phyloP scores from a whole-genome alignment of 2,329 filamentous ascomycete genomes.

The Talaromyces sp. region DNA sequence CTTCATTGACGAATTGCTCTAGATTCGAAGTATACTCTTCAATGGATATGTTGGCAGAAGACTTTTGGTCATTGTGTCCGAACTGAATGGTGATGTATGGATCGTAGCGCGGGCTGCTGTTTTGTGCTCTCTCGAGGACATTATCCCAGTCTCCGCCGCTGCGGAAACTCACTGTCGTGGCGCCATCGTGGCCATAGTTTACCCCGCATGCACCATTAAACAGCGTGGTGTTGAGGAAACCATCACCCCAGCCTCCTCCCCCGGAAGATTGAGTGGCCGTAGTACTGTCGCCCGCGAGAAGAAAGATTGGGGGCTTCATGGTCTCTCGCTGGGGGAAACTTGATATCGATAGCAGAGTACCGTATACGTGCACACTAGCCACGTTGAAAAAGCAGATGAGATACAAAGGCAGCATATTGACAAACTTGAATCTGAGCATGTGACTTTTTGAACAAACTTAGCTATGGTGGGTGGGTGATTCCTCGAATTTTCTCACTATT shows the following conservation, averaged over 20 bases:
- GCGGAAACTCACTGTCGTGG: neutral
- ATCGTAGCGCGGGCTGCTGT: neutral
- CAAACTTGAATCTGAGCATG: neutral
- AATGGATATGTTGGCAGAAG: neutral
- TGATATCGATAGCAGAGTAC: neutral
- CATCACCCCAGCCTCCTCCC: conserved; percentile 3
- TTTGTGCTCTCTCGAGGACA: neutral
- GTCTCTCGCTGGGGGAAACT: neutral
- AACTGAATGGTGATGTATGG: conserved; percentile 7
- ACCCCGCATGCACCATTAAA: neutral
- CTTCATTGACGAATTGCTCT: neutral
- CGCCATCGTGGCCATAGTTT: conserved; percentile 2
- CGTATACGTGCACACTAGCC: neutral
- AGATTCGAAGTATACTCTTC: neutral
- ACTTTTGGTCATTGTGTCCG: conserved; percentile 6
- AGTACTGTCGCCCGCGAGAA: conserved; percentile 2
- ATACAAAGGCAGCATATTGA: neutral
- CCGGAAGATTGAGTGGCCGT: conserved; percentile 2
- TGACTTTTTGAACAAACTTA: neutral
- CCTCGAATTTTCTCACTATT: neutral
- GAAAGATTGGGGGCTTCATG: neutral
- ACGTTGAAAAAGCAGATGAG: neutral
- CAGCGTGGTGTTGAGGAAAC: conserved; percentile 4
- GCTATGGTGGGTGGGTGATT: neutral
- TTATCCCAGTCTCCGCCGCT: conserved; percentile 2